Evolutionary conservation across 1,139 yeast species (phyloP), one percentile per base, ranked within the genome.

Genomic region (Tardiomyces depauwii): DNA sequence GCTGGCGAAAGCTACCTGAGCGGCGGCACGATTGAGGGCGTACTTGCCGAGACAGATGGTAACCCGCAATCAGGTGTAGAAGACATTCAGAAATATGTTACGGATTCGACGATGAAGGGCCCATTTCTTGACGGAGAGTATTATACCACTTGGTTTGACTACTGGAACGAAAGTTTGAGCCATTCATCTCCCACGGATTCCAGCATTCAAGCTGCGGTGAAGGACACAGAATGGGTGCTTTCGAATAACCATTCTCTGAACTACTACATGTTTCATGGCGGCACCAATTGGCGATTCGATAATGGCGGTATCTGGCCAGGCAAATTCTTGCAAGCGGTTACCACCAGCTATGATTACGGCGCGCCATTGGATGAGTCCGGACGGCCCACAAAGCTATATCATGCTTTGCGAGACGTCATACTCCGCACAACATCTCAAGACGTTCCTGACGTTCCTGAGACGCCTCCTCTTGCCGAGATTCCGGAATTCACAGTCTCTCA

Each of bases 61-160:
- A 23, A 18, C 27, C 30, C 28, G 18, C 36, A 23, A 10, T 19
- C 14, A 12, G 42, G 32, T 14, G 27, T 33, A 18, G 41, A 23
- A 14, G 28, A 39, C n/a, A 28, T 44, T 5, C 21, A 21, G 10
- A 21, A 40, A 18, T 23, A 41, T 21, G 14, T 44, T 18, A 32
- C 30, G 13, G 38, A 41, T 23, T 39, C 33, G 13, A 11, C 41
- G 7, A 21, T 21, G 14, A 41, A 33, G 42, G 47, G 47, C 10
- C 42, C 47, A 10, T 42, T 28, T 19, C 23, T 38, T 21, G 27
- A 42, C 21, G 32, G 40, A 12, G 47, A 45, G 25, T 45, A 42
- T 32, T 45, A 45, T 32, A 45, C 47, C 14, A 42, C 42, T 16
- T 45, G 47, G 47, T 18, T 45, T 9, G 45, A 42, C 27, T 39